phyloP scores from a whole-genome alignment of 495 filamentous ascomycete genomes.

The Tuber umbilicatum region DNA sequence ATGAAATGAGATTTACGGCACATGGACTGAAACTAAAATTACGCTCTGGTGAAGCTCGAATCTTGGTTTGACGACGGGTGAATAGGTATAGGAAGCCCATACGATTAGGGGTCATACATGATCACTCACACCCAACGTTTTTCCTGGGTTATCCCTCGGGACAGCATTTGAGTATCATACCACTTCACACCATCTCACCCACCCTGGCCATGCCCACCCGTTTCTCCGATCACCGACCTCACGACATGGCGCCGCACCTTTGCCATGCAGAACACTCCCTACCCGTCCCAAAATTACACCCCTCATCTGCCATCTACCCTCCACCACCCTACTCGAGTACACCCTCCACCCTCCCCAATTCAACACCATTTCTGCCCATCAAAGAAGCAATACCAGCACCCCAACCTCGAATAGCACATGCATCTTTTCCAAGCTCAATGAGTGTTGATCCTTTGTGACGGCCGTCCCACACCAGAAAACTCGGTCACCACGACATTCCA shows the following conservation, averaged over 20 bases:
- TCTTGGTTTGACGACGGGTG: not conserved
- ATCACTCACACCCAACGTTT: not conserved
- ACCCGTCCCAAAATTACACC: too few species aligned
- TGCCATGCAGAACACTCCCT: not conserved
- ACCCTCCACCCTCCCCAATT: too few species aligned
- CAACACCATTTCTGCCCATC: too few species aligned
- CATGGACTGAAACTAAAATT: not conserved
- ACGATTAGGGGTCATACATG: not conserved
- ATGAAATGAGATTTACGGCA: not conserved
- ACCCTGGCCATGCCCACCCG: not conserved
- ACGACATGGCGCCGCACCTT: not conserved
- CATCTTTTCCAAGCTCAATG: too few species aligned
- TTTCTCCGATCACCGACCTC: not conserved
- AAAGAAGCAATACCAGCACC: not conserved
- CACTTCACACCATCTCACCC: not conserved
- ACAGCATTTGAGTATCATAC: not conserved
- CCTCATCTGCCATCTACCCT: not conserved
- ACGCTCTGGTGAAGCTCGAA: not conserved
- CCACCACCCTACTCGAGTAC: not conserved
- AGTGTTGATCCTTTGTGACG: too few species aligned
- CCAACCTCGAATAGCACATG: too few species aligned
- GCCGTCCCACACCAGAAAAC: too few species aligned
- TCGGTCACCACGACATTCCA: too few species aligned
- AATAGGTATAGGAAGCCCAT: not conserved
- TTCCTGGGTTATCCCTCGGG: not conserved